phyloP scores from a whole-genome alignment of 495 filamentous ascomycete genomes.

The Aspergillus ostianus region DNA sequence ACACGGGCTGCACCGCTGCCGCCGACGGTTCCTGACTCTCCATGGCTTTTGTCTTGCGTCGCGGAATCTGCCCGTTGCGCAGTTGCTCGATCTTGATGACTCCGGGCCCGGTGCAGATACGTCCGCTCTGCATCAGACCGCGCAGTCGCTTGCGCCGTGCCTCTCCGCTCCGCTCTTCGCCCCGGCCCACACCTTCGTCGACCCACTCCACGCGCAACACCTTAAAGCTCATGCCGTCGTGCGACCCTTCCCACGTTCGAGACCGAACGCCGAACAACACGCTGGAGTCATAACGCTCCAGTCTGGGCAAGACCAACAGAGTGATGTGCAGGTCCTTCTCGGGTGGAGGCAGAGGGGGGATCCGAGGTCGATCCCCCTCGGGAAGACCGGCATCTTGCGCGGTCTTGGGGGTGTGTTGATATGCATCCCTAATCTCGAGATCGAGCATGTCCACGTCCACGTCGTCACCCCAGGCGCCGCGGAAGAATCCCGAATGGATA shows the following conservation, averaged over 20 bases:
- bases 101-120: slow-evolving; percentile 48
- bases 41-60: slow-evolving; percentile 23
- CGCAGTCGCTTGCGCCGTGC: slow-evolving; percentile 61
- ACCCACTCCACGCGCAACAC: slow-evolving; percentile 77
- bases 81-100: slow-evolving; percentile 44
- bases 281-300: slow-evolving; percentile 72
- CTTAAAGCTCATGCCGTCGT: slow-evolving; percentile 90
- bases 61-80: slow-evolving; percentile 37
- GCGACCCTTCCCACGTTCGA: slow-evolving; percentile 63
- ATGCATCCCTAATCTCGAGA: slow-evolving; percentile 51
- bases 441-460: slow-evolving; percentile 69
- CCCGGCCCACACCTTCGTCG: slow-evolving; percentile 64
- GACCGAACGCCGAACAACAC: slow-evolving; percentile 77
- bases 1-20: slow-evolving; percentile 36
- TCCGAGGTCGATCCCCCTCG: slow-evolving; percentile 32
- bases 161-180: slow-evolving; percentile 62
- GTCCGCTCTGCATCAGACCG: slow-evolving; percentile 44
- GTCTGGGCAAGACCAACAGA: slow-evolving; percentile 72
- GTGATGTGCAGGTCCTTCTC: slow-evolving; percentile 82
- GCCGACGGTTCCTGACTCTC: slow-evolving; percentile 27
- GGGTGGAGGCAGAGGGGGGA: slow-evolving; percentile 39
- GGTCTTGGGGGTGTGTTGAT: slow-evolving; percentile 37
- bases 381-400: slow-evolving; percentile 22
- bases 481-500: slow-evolving; percentile 89
- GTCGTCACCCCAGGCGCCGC: slow-evolving; percentile 79